These are phyloP conservation scores for Coemansia sp. DNA, from an alignment of 192 early-diverging fungal species.

Conservation along the genomic window DNA sequence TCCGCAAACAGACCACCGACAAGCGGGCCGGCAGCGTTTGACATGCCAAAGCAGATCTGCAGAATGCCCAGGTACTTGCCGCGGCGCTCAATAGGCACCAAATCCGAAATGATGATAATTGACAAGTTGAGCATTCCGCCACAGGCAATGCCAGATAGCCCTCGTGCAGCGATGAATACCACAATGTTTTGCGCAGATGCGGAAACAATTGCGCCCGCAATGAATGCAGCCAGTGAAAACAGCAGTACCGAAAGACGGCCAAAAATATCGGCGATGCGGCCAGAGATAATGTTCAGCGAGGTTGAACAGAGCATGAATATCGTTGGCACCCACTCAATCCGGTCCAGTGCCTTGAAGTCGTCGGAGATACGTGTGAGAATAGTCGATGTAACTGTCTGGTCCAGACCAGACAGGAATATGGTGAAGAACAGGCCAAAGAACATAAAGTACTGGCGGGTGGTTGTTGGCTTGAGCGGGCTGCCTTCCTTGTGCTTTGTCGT, in stretches of 20 bases:
- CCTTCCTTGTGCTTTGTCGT: background rate
- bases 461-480: background rate
- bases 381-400: slow-evolving; percentile 84
- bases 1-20: slow-evolving; percentile 60
- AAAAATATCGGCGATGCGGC: slow-evolving; percentile 82
- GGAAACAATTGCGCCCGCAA: slow-evolving; percentile 42
- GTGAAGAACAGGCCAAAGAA: slow-evolving; percentile 58
- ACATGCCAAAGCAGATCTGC: slow-evolving; percentile 52
- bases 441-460: slow-evolving; percentile 5
- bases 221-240: slow-evolving; percentile 40
- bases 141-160: slow-evolving; percentile 68
- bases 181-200: slow-evolving; percentile 42
- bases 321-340: slow-evolving; percentile 85
- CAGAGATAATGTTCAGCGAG: slow-evolving; percentile 72
- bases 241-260: slow-evolving; percentile 42
- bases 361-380: slow-evolving; percentile 70
- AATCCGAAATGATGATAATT: slow-evolving; percentile 73
- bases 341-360: slow-evolving; percentile 67
- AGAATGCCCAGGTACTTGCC: slow-evolving; percentile 69
- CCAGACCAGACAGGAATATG: slow-evolving; percentile 73
- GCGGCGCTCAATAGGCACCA: slow-evolving; percentile 64
- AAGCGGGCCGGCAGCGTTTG: slow-evolving; percentile 57
- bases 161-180: slow-evolving; percentile 65
- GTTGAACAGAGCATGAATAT: slow-evolving; percentile 69
- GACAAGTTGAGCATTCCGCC: slow-evolving; percentile 62